Percentiles rank a stretch among this genome's conserved stretches.
Conservation (phyloP, 495 filamentous ascomycete genomes). For the Haplographium delicatum region DNA sequence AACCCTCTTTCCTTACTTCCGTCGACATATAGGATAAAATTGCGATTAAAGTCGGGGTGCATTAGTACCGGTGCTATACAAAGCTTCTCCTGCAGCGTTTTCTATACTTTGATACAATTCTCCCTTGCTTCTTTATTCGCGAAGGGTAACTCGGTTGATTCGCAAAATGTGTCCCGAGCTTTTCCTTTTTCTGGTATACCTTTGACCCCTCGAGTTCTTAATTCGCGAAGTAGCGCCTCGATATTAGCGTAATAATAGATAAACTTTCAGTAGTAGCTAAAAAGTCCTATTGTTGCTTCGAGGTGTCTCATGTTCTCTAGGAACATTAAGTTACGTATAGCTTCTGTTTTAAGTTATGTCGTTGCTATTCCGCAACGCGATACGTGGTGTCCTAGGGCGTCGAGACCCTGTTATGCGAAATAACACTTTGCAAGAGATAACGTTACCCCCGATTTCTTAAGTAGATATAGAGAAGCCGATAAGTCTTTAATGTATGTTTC, state of each 20-base stretch:
- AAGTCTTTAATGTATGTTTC: constrained; percentile 2
- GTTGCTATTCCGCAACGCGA: constrained; percentile 6
- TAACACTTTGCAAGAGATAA: constrained; percentile 13
- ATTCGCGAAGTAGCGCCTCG: neutral
- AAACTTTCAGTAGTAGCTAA: constrained; percentile 12
- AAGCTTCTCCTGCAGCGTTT: neutral
- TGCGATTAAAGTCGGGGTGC: neutral
- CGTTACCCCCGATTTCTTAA: constrained; percentile 3
- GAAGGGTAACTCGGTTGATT: too few species aligned
- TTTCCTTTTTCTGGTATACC: neutral
- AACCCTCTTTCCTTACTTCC: neutral
- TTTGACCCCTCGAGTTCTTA: constrained; percentile 2
- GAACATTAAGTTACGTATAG: neutral
- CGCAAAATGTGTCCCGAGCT: too few species aligned
- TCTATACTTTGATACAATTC: neutral
- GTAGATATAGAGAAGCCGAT: neutral
- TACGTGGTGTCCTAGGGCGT: constrained; percentile 8
- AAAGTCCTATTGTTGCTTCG: neutral
- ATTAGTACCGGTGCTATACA: neutral
- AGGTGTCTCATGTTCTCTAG: constrained; percentile 1
- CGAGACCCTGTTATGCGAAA: constrained; percentile 8
- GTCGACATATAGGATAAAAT: neutral
- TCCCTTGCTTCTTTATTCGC: neutral
- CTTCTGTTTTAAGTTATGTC: constrained; percentile 6
- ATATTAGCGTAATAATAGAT: neutral